A percentile compares a stretch with the other conserved stretches of the same genome.
These are phyloP conservation scores for Backusella westeae DNA, from an alignment of 192 early-diverging fungal genomes.

Conservation along the genomic window DNA sequence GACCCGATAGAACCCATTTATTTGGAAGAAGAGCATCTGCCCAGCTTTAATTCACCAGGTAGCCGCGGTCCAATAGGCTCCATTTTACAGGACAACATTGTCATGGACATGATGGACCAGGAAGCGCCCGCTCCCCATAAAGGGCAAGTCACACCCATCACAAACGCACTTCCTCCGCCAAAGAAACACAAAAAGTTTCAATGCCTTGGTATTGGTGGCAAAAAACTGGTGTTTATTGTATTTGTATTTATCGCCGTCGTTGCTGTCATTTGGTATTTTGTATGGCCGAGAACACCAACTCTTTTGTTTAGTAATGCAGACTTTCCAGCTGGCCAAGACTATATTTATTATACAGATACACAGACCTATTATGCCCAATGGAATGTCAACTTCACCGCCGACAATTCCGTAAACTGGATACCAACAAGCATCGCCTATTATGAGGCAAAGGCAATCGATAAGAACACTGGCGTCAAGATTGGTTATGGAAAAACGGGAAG, in stretches of 20 bases:
- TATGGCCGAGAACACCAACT: constrained; percentile 27
- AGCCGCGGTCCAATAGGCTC: constrained; percentile 20
- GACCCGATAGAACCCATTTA: constrained; percentile 13
- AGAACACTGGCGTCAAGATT: constrained; percentile 7
- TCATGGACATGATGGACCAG: constrained; percentile 25
- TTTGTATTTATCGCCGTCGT: constrained; percentile 18
- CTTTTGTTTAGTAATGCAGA: constrained; percentile 9
- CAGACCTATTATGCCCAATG: constrained; percentile 9
- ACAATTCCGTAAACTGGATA: constrained; percentile 31
- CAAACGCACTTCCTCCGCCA: neutral
- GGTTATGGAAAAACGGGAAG: constrained; percentile 15
- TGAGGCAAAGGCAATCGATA: constrained; percentile 6
- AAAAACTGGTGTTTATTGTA: neutral
- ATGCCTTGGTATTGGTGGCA: neutral
- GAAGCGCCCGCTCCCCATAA: neutral
- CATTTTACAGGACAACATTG: constrained; percentile 28
- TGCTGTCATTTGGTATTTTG: constrained; percentile 28
- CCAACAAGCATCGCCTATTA: constrained; percentile 20
- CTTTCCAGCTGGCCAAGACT: neutral
- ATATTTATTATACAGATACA: neutral
- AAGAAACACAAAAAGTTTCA: neutral
- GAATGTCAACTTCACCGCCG: constrained; percentile 24
- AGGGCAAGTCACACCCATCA: neutral
- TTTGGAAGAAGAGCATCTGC: constrained; percentile 22
- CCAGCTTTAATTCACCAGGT: constrained; percentile 17